Base-by-base conservation (phyloP, 139 green algal species). In the Ettlia oleoabundans region DNA sequence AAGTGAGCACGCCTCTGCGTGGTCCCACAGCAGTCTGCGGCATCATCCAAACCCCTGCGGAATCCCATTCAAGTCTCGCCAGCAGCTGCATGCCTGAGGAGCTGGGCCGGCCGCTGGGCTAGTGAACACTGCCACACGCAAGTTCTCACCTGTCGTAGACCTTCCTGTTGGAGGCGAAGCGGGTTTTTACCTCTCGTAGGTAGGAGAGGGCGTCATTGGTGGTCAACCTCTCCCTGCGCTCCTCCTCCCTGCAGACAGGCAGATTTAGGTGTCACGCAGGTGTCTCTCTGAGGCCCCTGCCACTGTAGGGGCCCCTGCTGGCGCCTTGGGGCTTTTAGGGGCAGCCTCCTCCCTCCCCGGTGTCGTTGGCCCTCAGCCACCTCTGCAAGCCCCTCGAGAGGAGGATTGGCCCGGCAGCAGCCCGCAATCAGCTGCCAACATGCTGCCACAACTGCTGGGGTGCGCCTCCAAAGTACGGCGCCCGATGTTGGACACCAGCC, bases 201-300 rank as follows among this genome's bases (percentile, higher is more conserved):
- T 97, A 97, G n/a, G 82, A 87, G 30, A 97, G 81, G 0, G 94
- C 94, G 82, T 97, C 94, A 73, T 91, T 86, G 24, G 93, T 95
- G 38, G 93, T 96, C 37, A 95, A 86, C 40, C 82, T 68, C 76
- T 89, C 85, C 32, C 70, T 37, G 24, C 69, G 64, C n/a, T 85
- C 68, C 33, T 72, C 82, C 37, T 64, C 68, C 4, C 72, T 66
- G 52, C 68, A 61, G 22, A 10, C 47, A 8, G 41, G 41, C 41
- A 40, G 22, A 35, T 38, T 7, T 40, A 41, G 40, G 68, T 24
- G 40, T 30, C 42, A 43, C 37, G 26, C 38, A 52, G 66, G 66
- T 22, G 66, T 18, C 32, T 18, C 30, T 33, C 64, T 74, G 66
- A 26, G 66, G 51, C 22, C 42, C 37, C 33, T 35, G 62, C 62